Evolutionary conservation across 176 grass and related monocot species (phyloP), one percentile per base, ranked within the genome.

Genomic region (Triticum dicoccoides): DNA sequence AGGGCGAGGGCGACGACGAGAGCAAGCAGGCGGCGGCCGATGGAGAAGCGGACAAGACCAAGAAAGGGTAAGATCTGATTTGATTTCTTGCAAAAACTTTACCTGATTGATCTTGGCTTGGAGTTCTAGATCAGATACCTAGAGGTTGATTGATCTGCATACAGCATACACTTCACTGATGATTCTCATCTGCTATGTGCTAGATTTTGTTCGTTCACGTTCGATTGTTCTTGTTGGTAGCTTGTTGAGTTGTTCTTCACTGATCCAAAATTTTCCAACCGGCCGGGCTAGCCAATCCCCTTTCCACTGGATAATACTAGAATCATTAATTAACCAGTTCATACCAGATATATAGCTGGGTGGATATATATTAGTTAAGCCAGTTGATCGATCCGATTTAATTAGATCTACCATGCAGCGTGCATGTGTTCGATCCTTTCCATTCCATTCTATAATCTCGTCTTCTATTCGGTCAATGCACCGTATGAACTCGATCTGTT

Each of bases 11-110:
- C 17, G 84, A 91, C n/a, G 84, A 92, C 8, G 78, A 86, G n/a
- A 87, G 91, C 87, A 58, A 87, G 68, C 81, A 84, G 0, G 81
- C 89, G n/a, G 24, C 30, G 68, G 77, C 65, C 3, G 91, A 87
- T 30, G 88, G 89, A 52, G 88, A 89, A 11, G 88, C 85, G n/a
- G 92, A 83, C 35, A 99, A 94, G 44, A 78, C 37, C 45, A 92
- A 98, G 87, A 96, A 98, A 89, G 90, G 79, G 97, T 98, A 69
- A 88, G 9, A 74, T 34, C 68, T 61, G 8, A 30, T 68, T 77
- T 82, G 8, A 64, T 80, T 79, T 73, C 29, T 65, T 87, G 24
- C n/a, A 23, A 2, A 3, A 62, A 23, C 10, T 72, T 72, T 12
- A 21, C 54, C 21, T 59, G 18, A 27, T 7, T 59, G 6, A 20